Evolutionary conservation across 129 eudicot species (phyloP).

Genomic region (Glebionis coronaria): DNA sequence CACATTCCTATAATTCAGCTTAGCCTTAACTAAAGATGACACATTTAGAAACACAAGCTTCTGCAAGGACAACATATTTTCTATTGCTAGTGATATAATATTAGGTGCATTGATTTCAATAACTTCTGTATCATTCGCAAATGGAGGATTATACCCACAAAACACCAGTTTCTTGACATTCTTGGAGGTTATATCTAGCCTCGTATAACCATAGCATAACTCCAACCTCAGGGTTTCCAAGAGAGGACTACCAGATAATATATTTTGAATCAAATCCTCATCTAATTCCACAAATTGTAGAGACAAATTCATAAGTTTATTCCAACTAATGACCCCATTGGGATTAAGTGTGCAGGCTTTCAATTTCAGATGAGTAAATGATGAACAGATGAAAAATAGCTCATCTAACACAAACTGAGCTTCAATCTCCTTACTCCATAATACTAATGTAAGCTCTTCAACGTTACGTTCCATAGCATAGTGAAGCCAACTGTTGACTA

Average conservation of each 20-base stretch:
- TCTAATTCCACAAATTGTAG: constrained; percentile 1
- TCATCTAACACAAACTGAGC: constrained; percentile 20
- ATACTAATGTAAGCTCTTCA: constrained; percentile 3
- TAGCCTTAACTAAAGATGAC: constrained; percentile 21
- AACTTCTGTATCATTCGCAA: not conserved
- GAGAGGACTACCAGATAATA: constrained; percentile 24
- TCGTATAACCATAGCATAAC: constrained; percentile 20
- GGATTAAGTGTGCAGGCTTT: constrained; percentile 14
- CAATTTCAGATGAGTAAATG: constrained; percentile 21
- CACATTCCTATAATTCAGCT: constrained; percentile 4
- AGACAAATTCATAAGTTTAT: constrained; percentile 16
- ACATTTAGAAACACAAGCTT: constrained; percentile 26
- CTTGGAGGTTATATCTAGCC: constrained; percentile 13
- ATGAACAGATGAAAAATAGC: constrained; percentile 15
- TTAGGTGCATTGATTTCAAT: not conserved
- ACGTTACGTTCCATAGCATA: constrained; percentile 15
- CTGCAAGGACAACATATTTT: not conserved
- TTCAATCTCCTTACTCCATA: not conserved
- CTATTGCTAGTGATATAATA: constrained; percentile 13
- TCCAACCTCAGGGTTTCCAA: constrained; percentile 22
- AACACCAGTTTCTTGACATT: constrained; percentile 25
- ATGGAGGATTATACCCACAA: not conserved
- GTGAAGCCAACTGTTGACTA: constrained; percentile 20
- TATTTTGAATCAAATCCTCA: constrained; percentile 20
- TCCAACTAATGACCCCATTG: constrained; percentile 18